phyloP scores from a whole-genome alignment of 2,329 filamentous ascomycete species.

The Fusarium nodosum region DNA sequence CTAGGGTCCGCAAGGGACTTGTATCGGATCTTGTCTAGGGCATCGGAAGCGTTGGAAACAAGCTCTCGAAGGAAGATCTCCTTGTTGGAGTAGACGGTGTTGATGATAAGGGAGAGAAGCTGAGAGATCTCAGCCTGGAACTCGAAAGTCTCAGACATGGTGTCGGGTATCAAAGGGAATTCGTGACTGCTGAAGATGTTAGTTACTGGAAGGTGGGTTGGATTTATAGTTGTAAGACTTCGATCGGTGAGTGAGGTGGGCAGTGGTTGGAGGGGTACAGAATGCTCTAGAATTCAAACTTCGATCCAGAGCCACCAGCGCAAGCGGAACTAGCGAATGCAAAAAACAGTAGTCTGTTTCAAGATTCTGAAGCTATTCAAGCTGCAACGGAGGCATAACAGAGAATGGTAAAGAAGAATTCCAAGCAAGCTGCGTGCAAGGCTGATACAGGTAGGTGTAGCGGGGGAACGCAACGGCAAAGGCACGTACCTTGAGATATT shows the following conservation, averaged over 20 bases:
- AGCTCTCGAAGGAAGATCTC: constrained; percentile 99
- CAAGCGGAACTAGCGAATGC: constrained; percentile 6
- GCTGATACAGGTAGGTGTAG: constrained; percentile 19
- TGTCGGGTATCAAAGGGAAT: constrained; percentile 63
- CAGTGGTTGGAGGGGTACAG: constrained; percentile 40
- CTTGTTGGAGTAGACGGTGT: constrained; percentile 99
- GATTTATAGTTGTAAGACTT: constrained; percentile 12
- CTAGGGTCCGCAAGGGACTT: constrained; percentile 95
- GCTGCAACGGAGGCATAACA: not conserved
- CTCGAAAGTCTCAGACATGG: constrained; percentile 98
- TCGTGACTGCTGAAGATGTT: constrained; percentile 46
- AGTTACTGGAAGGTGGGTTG: constrained; percentile 25
- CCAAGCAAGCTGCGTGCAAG: constrained; percentile 17
- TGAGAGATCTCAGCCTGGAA: constrained; percentile 99
- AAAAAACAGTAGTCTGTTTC: not conserved
- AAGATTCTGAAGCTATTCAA: constrained; percentile 9
- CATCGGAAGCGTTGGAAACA: constrained; percentile 98
- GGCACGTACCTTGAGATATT: constrained; percentile 48
- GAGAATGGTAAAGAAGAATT: not conserved
- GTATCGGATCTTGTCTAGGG: constrained; percentile 99
- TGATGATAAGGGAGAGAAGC: constrained; percentile 99
- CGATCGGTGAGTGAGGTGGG: constrained; percentile 22
- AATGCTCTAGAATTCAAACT: constrained; percentile 35
- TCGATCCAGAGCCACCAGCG: not conserved
- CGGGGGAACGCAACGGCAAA: constrained; percentile 8